These are phyloP conservation scores for Komagataella populi DNA, from an alignment of 805 yeast species.

Conservation along the genomic window DNA sequence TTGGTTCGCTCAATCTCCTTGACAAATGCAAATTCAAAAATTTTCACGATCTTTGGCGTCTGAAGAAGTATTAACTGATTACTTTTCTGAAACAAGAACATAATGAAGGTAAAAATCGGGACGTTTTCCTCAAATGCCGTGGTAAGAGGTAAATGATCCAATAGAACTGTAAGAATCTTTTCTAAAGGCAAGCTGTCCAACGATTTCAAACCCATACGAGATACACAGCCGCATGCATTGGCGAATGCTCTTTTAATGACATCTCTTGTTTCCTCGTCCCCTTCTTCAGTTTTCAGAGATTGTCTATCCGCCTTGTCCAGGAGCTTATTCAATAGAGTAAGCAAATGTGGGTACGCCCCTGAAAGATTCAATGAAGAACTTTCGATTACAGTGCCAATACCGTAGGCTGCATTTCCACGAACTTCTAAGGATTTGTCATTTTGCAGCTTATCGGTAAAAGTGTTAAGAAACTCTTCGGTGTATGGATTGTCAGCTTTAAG, in stretches of 20 bases:
- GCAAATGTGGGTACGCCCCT: slow-evolving; percentile 46
- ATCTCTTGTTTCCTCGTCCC: slow-evolving; percentile 68
- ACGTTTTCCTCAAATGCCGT: slow-evolving; percentile 87
- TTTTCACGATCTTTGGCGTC: slow-evolving; percentile 50
- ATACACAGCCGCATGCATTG: slow-evolving; percentile 95
- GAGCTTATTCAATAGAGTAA: slow-evolving; percentile 55
- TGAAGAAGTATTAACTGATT: slow-evolving; percentile 38
- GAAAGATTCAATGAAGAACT: slow-evolving; percentile 29
- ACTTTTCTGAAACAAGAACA: slow-evolving; percentile 54
- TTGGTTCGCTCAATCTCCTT: slow-evolving; percentile 66
- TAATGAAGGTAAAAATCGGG: slow-evolving; percentile 72
- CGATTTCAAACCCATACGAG: slow-evolving; percentile 73
- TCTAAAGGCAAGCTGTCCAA: slow-evolving; percentile 62
- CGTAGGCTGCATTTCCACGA: slow-evolving; percentile 91
- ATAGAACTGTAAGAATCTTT: slow-evolving; percentile 60
- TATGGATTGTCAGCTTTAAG: slow-evolving; percentile 55
- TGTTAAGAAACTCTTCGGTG: slow-evolving; percentile 54
- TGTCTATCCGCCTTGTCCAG: slow-evolving; percentile 71
- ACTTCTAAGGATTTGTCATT: slow-evolving; percentile 76
- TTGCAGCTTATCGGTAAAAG: slow-evolving; percentile 55
- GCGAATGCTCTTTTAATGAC: slow-evolving; percentile 76
- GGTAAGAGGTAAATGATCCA: slow-evolving; percentile 72
- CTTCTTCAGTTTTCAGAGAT: slow-evolving; percentile 41
- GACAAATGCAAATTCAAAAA: slow-evolving; percentile 57
- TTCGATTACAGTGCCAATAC: slow-evolving; percentile 69